phyloP scores from a whole-genome alignment of 2,329 filamentous ascomycete genomes.

The Alternaria arbusti region DNA sequence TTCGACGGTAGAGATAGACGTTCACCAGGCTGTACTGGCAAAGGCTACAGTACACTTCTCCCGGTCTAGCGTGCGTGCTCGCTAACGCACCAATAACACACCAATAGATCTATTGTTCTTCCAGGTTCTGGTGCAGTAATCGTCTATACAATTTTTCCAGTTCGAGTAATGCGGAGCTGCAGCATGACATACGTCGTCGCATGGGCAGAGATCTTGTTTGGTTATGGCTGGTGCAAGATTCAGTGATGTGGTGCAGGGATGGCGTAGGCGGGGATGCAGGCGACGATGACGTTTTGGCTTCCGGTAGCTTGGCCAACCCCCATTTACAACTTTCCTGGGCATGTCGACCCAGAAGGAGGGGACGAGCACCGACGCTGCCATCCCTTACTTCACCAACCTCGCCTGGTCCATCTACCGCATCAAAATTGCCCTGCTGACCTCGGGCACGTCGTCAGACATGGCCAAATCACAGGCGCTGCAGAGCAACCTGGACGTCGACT shows the following conservation, averaged over 20 bases:
- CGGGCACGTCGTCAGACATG: constrained; percentile 35
- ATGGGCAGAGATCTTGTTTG: constrained; percentile 5
- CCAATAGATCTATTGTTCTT: not conserved
- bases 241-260: constrained; percentile 32
- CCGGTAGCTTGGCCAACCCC: constrained; percentile 31
- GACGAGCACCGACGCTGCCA: constrained; percentile 16
- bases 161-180: not conserved
- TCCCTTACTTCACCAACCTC: constrained; percentile 25
- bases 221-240: constrained; percentile 1
- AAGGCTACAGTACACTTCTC: not conserved
- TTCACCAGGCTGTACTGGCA: not conserved
- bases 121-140: not conserved
- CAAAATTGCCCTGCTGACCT: constrained; percentile 26
- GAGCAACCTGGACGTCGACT: constrained; percentile 78
- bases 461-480: constrained; percentile 49
- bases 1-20: not conserved
- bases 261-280: constrained; percentile 15
- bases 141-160: not conserved
- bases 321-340: constrained; percentile 32
- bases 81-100: not conserved
- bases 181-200: not conserved
- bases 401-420: constrained; percentile 25
- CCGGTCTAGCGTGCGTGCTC: not conserved
- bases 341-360: constrained; percentile 24
- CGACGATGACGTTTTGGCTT: constrained; percentile 38